Evolutionary conservation across 768 basidiomycete genomes (phyloP), one percentile per base, ranked within the genome.

Genomic region (Tricholoma sp.): DNA sequence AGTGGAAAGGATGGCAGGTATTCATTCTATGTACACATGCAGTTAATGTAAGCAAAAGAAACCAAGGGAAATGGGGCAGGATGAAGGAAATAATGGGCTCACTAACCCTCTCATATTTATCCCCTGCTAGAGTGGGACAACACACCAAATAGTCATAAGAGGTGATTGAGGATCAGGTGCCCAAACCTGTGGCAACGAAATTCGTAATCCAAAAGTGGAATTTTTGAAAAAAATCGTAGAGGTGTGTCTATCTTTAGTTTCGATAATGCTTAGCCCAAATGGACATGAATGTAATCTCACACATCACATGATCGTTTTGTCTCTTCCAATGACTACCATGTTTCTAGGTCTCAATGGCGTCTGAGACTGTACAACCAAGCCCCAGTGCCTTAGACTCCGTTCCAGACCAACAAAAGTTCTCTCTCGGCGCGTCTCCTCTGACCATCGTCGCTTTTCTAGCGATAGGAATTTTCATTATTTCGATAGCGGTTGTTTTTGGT

Each of bases 401-500:
- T n/a, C n/a, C n/a, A n/a, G n/a, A n/a, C n/a, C n/a, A n/a, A 27
- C 24, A 27, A 27, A 27, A 29, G 10, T 69, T 76, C 59, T 62
- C 71, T n/a, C 62, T 72, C 1, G 61, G 61, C 1, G 73, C 71
- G 10, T 82, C 82, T 0, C 80, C 82, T 0, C 80, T 82, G 5
- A 72, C 86, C 60, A 79, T 87, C 47, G 73, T 85, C 35, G 82
- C 79, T 1, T 82, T 85, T 63, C 69, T 87, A 22, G 79, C 80
- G n/a, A 76, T 84, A 27, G 82, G 81, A 3, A 63, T 87, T 16
- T 82, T 85, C 60, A 67, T 71, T 18, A 67, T 75, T n/a, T 74
- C 74, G 0, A 78, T 84, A 72, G 57, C 80, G 10, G 68, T 74
- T 8, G 73, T 81, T 32, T 78, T 83, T 47, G 77, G 75, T 11